These are phyloP conservation scores for Hanseniaspora jakobsenii DNA, from an alignment of 805 yeast species.

Conservation along the genomic window DNA sequence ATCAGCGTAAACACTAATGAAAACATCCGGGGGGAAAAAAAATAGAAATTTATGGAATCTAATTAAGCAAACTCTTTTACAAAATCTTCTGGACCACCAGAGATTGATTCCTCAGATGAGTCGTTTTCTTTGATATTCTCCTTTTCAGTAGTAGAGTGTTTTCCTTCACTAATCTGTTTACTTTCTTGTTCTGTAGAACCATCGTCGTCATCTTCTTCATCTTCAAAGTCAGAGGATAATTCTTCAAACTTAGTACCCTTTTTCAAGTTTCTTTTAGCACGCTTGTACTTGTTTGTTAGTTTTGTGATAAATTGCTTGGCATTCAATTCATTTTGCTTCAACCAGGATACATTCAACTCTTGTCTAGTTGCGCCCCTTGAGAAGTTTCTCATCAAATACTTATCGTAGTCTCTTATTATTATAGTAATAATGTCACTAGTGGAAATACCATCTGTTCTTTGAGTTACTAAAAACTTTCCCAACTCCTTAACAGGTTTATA, in stretches of 20 bases:
- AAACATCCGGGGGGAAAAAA: too few species aligned
- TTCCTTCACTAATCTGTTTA: conserved; percentile 22
- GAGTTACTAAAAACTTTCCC: conserved; percentile 89
- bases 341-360: conserved; percentile 93
- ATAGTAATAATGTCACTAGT: conserved; percentile 93
- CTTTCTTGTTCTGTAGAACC: conserved; percentile 18
- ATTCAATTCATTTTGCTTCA: conserved; percentile 91
- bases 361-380: conserved; percentile 96
- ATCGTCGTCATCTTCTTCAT: conserved; percentile 21
- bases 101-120: conserved; percentile 10
- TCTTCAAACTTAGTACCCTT: conserved; percentile 18
- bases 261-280: conserved; percentile 14
- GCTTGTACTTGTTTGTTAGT: conserved; percentile 39
- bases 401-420: conserved; percentile 90
- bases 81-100: conserved; percentile 15
- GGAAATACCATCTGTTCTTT: conserved; percentile 91
- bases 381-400: conserved; percentile 90
- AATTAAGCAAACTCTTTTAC: conserved; percentile 14
- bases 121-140: conserved; percentile 23
- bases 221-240: conserved; percentile 22
- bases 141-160: conserved; percentile 30
- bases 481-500: conserved; percentile 81
- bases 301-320: conserved; percentile 81
- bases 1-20: too few species aligned
- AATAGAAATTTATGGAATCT: too few species aligned